These are phyloP conservation scores for Cardamine chenopodiifolia DNA, from an alignment of 345 rosid species.

Conservation along the genomic window DNA sequence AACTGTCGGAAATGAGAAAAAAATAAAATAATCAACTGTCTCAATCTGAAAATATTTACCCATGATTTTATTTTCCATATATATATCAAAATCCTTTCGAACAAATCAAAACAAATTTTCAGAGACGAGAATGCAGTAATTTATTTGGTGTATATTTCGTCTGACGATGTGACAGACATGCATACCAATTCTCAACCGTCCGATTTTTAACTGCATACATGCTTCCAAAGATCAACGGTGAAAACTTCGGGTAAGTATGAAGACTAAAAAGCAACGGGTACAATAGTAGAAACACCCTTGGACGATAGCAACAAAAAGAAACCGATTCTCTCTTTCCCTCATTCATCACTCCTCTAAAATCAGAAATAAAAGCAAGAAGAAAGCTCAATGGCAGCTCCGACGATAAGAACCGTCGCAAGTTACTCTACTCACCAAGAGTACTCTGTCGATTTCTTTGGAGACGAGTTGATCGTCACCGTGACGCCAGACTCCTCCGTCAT, in stretches of 20 bases:
- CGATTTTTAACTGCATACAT: neutral
- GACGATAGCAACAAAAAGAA: slow-evolving; percentile 7
- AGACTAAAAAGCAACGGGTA: neutral
- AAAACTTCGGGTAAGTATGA: neutral
- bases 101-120: neutral
- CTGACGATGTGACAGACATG: neutral
- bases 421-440: neutral
- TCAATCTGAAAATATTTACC: neutral
- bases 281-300: slow-evolving; percentile 3
- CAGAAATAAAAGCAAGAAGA: neutral
- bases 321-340: neutral
- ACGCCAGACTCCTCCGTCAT: neutral
- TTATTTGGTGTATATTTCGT: neutral
- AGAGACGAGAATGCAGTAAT: neutral
- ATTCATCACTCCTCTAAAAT: neutral
- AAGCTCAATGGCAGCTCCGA: neutral
- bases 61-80: neutral
- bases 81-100: neutral
- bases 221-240: slow-evolving; percentile 15
- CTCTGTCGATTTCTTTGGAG: neutral
- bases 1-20: too few species aligned
- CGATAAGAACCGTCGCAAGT: slow-evolving; percentile 9
- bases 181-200: neutral
- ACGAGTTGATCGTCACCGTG: slow-evolving; percentile 4
- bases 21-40: neutral